Base-by-base conservation (phyloP, 768 basidiomycete genomes). In the Jaapia argillacea region DNA sequence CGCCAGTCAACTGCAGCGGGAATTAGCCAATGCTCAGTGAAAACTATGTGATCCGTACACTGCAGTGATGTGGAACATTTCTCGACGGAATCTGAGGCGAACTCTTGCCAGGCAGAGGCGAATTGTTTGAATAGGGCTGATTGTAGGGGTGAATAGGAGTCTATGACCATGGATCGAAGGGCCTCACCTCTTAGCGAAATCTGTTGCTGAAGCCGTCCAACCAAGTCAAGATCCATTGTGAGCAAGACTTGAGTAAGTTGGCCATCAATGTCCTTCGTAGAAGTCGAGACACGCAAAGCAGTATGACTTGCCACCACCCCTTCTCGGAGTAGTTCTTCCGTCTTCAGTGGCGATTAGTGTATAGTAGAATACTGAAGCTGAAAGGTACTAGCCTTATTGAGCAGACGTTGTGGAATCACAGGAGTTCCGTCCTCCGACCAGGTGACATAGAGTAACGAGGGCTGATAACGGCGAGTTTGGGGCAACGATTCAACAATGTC, bases 371-470 rank as follows among this genome's bases (percentile, higher is more conserved):
- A 10, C 16, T 21, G 36, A 35, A 42, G n/a, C n/a, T n/a, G n/a
- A n/a, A n/a, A n/a, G n/a, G n/a, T n/a, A 59, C 68, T 1, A 40
- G 84, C 84, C 82, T 83, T 81, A 28, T 70, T 67, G 26, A 63
- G 54, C 38, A 85, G 70, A 55, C 86, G 83, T 24, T 65, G 48
- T 0, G 62, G 54, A 10, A 62, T 51, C 6, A 60, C 57, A 3
- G 62, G 50, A n/a, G 62, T 54, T 24, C 65, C 66, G 21, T 58
- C 64, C 28, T 72, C 73, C 3, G 66, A 59, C 83, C 85, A 88
- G 18, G 66, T 68, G 39, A 88, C 60, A 3, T 80, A 59, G 14
- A 87, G 44, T 2, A 87, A 58, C 2, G 76, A 74, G 12, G 85
- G 82, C 14, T 71, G 54, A 49, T 79, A 87, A 58, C 75, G 74